phyloP scores from a whole-genome alignment of 306 rosid species.

The Castanea mollissima region DNA sequence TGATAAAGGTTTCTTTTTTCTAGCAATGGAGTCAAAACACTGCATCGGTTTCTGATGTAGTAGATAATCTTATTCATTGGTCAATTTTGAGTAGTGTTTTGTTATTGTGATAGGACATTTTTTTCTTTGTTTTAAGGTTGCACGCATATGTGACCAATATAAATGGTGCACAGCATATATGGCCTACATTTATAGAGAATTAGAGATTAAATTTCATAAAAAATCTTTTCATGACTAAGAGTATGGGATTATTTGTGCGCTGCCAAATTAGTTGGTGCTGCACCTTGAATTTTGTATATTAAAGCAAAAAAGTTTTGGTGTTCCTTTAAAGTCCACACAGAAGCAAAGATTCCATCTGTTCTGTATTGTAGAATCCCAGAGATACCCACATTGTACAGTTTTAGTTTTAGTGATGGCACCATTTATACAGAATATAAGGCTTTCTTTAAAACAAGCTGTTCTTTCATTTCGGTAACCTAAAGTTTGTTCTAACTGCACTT shows the following conservation, averaged over 20 bases:
- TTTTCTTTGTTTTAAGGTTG: not conserved
- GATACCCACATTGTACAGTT: not conserved
- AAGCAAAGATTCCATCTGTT: not conserved
- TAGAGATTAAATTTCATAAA: not conserved
- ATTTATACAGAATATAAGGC: not conserved
- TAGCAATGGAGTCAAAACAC: not conserved
- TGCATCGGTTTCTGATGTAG: not conserved
- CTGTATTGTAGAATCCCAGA: not conserved
- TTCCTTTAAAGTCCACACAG: not conserved
- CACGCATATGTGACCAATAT: too few species aligned
- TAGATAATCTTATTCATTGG: not conserved
- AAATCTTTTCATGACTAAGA: not conserved
- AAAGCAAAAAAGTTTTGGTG: not conserved
- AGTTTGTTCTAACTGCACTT: not conserved
- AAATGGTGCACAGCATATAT: too few species aligned
- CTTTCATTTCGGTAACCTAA: not conserved
- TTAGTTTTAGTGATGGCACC: not conserved
- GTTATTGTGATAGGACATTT: not conserved
- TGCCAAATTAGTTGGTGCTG: conserved; percentile 4
- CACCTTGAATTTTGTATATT: not conserved
- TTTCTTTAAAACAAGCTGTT: not conserved
- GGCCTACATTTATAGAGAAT: too few species aligned
- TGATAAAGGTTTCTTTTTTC: not conserved
- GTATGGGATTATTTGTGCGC: not conserved
- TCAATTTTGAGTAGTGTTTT: not conserved